Base-by-base conservation (phyloP, 2,329 filamentous ascomycete species). In the Neoarthrinium moseri region DNA sequence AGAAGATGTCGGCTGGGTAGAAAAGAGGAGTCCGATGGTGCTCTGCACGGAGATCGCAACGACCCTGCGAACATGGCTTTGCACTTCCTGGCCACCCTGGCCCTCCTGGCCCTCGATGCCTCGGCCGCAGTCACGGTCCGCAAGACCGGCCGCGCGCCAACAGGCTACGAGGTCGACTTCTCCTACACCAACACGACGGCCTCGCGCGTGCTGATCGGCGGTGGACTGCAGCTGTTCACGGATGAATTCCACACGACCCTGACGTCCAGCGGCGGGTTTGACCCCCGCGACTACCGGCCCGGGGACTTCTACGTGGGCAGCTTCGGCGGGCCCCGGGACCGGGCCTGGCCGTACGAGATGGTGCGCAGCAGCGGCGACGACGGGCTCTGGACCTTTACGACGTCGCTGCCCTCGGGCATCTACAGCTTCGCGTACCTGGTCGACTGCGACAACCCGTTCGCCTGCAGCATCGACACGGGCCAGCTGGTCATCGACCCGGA, bases 401-500 rank as follows among this genome's bases (percentile, higher is more conserved):
- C 56, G 10, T 58, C 59, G 2, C 44, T 62, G 4, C 59, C 58
- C 10, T 56, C 56, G 7, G 59, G 58, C 4, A 56, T 56, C 17
- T 62, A 62, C 46, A 60, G 50, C 39, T 62, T 53, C 24, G 55
- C 58, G 6, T 62, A 57, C 46, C 47, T 61, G 8, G 45, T 61
- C 46, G 51, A 62, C 51, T 60, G 58, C 48, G 45, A 59, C 46
- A 56, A 46, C 41, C 52, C 53, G 13, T 49, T 51, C 13, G 54
- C 52, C 48, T 61, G 57, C 49, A 53, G 43, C 46, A 56, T 61
- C 46, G 55, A 53, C 20, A 59, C 57, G 6, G 57, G 57, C 41
- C 50, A 61, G 41, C 55, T 60, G n/a, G 56, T 62, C 20, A 55
- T 58, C 40, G 58, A 62, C 44, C 59, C 58, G 2, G 58, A 61